phyloP scores from a whole-genome alignment of 2,329 filamentous ascomycete genomes.

The Alternaria angustiovoidea region DNA sequence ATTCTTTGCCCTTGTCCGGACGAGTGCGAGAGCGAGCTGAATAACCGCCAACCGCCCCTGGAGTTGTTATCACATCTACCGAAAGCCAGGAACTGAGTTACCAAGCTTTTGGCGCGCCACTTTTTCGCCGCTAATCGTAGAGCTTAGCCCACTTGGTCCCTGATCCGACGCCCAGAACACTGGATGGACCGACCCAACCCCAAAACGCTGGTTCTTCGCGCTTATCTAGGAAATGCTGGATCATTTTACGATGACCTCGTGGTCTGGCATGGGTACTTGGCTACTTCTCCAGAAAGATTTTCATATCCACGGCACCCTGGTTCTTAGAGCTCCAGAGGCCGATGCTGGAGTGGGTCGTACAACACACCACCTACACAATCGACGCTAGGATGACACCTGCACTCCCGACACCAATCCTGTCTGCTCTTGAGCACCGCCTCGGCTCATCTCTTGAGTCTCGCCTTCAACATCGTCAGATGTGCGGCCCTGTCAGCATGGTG shows the following conservation, averaged over 20 bases:
- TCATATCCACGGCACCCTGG: neutral
- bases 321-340: neutral
- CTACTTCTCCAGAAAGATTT: slow-evolving; percentile 4
- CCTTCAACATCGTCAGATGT: neutral
- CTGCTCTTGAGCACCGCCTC: neutral
- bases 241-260: neutral
- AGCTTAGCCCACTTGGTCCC: slow-evolving; percentile 11
- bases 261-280: neutral
- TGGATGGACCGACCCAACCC: neutral
- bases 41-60: neutral
- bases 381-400: neutral
- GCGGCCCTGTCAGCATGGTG: neutral
- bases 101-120: slow-evolving; percentile 11
- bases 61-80: neutral
- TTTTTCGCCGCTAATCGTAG: neutral
- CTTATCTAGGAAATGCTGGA: neutral
- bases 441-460: neutral
- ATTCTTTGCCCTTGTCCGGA: neutral
- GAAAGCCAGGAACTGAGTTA: slow-evolving; percentile 5
- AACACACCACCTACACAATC: neutral
- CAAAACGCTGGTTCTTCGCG: neutral
- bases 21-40: neutral
- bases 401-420: neutral
- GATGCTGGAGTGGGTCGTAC: neutral
- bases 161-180: slow-evolving; percentile 12